Conservation (phyloP, 2,329 filamentous ascomycete genomes). For the Cordyceps cicadae region DNA sequence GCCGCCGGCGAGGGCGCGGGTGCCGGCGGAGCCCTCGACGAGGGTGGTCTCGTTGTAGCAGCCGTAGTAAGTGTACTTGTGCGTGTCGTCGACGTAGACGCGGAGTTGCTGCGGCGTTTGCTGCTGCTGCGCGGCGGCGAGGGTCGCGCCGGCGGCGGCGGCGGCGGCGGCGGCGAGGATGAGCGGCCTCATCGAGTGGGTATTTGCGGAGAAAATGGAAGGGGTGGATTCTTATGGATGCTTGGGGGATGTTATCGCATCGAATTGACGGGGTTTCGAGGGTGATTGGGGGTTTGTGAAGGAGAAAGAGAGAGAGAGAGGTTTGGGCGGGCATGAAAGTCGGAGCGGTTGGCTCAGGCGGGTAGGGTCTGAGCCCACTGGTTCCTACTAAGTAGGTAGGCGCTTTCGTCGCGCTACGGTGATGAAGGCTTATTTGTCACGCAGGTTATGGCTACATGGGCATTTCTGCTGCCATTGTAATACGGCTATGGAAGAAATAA, state of each 20-base stretch:
- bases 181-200: not conserved
- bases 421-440: too few species aligned
- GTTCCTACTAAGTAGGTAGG: too few species aligned
- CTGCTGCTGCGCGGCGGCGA: not conserved
- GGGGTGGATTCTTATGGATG: not conserved
- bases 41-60: conserved; percentile 52
- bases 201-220: too few species aligned
- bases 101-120: conserved; percentile 13
- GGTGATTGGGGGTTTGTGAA: too few species aligned
- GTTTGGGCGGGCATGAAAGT: too few species aligned
- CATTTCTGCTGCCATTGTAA: too few species aligned
- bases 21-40: conserved; percentile 30
- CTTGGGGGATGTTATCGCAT: not conserved
- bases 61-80: conserved; percentile 42
- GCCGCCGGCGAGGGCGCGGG: conserved; percentile 41
- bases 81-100: conserved; percentile 27
- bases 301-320: too few species aligned
- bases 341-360: too few species aligned
- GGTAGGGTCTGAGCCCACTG: too few species aligned
- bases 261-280: not conserved
- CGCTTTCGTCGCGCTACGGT: too few species aligned
- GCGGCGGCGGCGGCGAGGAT: not conserved
- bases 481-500: too few species aligned
- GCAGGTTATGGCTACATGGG: too few species aligned
- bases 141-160: not conserved